phyloP scores from a whole-genome alignment of 1,284 basidiomycete species.

The Sphaerobolus stellatus region DNA sequence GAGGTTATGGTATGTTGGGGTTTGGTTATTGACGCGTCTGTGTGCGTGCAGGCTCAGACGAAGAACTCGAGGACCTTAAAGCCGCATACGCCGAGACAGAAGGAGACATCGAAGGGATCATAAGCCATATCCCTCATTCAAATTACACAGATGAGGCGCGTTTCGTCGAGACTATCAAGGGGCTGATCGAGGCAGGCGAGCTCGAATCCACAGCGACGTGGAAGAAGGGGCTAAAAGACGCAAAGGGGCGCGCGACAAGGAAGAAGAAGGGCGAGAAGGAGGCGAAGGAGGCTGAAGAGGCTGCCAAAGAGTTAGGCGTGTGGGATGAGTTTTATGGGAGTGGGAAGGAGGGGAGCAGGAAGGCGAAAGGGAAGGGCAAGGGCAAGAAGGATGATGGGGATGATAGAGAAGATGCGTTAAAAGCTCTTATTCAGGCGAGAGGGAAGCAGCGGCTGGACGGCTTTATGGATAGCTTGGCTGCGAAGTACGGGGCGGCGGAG shows the following conservation, averaged over 20 bases:
- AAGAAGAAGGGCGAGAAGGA: slow-evolving; percentile 76
- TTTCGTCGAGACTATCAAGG: slow-evolving; percentile 70
- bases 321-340: slow-evolving; percentile 94
- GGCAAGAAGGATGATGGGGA: slow-evolving; percentile 38
- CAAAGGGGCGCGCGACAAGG: slow-evolving; percentile 71
- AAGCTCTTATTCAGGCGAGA: slow-evolving; percentile 80
- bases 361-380: slow-evolving; percentile 35
- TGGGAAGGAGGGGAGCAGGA: slow-evolving; percentile 65
- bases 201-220: slow-evolving; percentile 64
- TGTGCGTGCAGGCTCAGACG: slow-evolving; percentile 65
- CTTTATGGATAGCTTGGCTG: slow-evolving; percentile 77
- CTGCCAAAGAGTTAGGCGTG: slow-evolving; percentile 86
- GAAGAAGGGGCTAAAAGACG: slow-evolving; percentile 71
- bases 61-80: slow-evolving; percentile 79
- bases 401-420: slow-evolving; percentile 64
- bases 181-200: slow-evolving; percentile 62
- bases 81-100: slow-evolving; percentile 64
- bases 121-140: slow-evolving; percentile 83
- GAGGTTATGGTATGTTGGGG: no score
- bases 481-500: slow-evolving; percentile 69
- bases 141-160: slow-evolving; percentile 80
- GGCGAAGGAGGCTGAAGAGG: slow-evolving; percentile 80
- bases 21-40: no score
- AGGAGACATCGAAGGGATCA: slow-evolving; percentile 77
- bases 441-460: slow-evolving; percentile 64